These are phyloP conservation scores for Candida qinlingensis DNA, from an alignment of 805 yeast genomes.

Conservation along the genomic window DNA sequence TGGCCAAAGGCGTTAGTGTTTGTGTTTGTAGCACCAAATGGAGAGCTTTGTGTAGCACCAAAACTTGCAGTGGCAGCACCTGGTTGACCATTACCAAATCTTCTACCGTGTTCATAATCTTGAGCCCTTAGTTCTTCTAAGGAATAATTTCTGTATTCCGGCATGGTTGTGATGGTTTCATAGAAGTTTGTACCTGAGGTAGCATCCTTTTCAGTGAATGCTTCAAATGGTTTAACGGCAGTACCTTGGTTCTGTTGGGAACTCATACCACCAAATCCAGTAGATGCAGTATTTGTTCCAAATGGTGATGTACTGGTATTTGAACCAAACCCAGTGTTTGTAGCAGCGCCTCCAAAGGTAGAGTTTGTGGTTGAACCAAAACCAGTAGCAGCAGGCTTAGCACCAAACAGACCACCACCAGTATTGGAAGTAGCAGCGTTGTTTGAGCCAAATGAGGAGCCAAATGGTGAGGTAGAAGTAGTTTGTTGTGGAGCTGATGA, in stretches of 20 bases:
- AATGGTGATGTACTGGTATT: constrained; percentile 36
- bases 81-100: constrained; percentile 42
- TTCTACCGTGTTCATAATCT: constrained; percentile 76
- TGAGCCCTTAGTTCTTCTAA: constrained; percentile 84
- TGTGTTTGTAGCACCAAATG: constrained; percentile 32
- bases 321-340: constrained; percentile 23
- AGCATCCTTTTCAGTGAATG: constrained; percentile 68
- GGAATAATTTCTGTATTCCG: constrained; percentile 77
- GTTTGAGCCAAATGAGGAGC: constrained; percentile 33
- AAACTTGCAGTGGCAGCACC: constrained; percentile 26
- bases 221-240: constrained; percentile 60
- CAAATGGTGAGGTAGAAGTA: constrained; percentile 22
- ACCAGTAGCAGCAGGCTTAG: constrained; percentile 23
- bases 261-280: constrained; percentile 20
- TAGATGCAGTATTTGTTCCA: constrained; percentile 23
- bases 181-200: constrained; percentile 52
- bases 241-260: constrained; percentile 56
- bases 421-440: constrained; percentile 18
- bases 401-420: constrained; percentile 37
- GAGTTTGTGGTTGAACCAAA: constrained; percentile 16
- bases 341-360: constrained; percentile 6
- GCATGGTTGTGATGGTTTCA: constrained; percentile 83
- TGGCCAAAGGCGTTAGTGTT: constrained; percentile 28
- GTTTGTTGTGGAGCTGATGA: constrained; percentile 9
- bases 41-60: constrained; percentile 27